Conservation (phyloP, 192 early-diverging fungal genomes). For the Gorgonomyces haynaldii region DNA sequence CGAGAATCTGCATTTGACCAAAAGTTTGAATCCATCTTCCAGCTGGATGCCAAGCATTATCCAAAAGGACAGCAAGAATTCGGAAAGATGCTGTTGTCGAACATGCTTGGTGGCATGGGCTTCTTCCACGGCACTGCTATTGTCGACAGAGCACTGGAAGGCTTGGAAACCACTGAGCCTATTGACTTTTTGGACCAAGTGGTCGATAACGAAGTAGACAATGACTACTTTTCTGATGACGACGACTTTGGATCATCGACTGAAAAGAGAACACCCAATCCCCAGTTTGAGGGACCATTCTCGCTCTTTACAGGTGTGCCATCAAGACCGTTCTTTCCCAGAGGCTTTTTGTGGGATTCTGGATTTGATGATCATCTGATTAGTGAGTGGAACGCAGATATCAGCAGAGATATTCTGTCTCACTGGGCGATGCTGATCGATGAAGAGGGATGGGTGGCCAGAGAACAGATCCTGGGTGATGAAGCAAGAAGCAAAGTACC, state of each 20-base stretch:
- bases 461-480: constrained; percentile 88
- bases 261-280: constrained; percentile 17
- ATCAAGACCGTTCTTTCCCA: constrained; percentile 85
- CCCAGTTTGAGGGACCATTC: constrained; percentile 50
- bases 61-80: constrained; percentile 47
- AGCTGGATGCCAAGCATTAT: constrained; percentile 54
- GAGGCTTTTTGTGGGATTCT: constrained; percentile 96
- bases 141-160: constrained; percentile 56
- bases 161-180: constrained; percentile 48
- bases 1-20: constrained; percentile 43
- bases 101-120: constrained; percentile 83
- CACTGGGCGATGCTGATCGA: constrained; percentile 75
- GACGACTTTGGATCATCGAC: constrained; percentile 4
- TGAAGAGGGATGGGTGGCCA: constrained; percentile 76
- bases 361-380: constrained; percentile 82
- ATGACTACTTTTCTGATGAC: constrained; percentile 30
- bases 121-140: constrained; percentile 72
- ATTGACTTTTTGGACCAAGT: constrained; percentile 34
- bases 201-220: constrained; percentile 47
- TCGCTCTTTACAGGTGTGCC: constrained; percentile 73
- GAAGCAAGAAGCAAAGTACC: constrained; percentile 86
- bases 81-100: constrained; percentile 64
- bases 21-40: constrained; percentile 64
- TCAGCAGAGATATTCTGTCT: constrained; percentile 70
- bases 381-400: constrained; percentile 75